Evolutionary conservation across 2,329 filamentous ascomycete species (phyloP).

Genomic region (Myriangium duriaei): DNA sequence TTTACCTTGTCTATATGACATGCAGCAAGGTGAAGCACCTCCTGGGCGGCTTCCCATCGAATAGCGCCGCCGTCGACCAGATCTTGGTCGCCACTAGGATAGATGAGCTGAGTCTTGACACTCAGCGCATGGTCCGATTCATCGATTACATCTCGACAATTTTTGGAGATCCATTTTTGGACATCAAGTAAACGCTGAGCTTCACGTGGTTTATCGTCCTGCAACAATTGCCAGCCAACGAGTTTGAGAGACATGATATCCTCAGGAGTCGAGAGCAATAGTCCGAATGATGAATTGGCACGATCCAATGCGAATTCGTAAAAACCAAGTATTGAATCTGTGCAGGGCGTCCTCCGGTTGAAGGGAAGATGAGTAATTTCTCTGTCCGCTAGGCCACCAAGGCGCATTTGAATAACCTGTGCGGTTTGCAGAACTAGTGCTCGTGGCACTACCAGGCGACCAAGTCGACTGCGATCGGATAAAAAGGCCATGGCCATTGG

Average conservation of each 20-base stretch:
- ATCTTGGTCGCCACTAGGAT: slow-evolving; percentile 30
- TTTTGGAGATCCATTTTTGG: slow-evolving; percentile 38
- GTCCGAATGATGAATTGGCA: slow-evolving; percentile 32
- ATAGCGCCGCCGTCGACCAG: slow-evolving; percentile 28
- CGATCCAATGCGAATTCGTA: slow-evolving; percentile 31
- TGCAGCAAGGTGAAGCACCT: slow-evolving; percentile 23
- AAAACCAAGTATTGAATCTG: slow-evolving; percentile 16
- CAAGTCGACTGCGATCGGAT: slow-evolving; percentile 31
- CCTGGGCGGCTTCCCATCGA: slow-evolving; percentile 28
- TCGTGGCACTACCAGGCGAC: slow-evolving; percentile 45
- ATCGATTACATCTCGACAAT: slow-evolving; percentile 50
- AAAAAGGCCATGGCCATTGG: slow-evolving; percentile 45
- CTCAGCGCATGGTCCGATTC: slow-evolving; percentile 41
- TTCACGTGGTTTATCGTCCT: slow-evolving; percentile 32
- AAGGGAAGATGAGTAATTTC: slow-evolving; percentile 46
- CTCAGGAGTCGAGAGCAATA: slow-evolving; percentile 51
- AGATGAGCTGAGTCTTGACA: slow-evolving; percentile 31
- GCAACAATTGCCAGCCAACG: slow-evolving; percentile 45
- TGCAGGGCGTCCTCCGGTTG: slow-evolving; percentile 37
- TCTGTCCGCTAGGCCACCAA: slow-evolving; percentile 44
- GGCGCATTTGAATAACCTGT: slow-evolving; percentile 41
- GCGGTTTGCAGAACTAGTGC: slow-evolving; percentile 46
- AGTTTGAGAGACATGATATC: slow-evolving; percentile 54
- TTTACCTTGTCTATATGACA: slow-evolving; percentile 24
- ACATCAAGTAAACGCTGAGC: slow-evolving; percentile 38